A percentile compares a stretch with the other conserved stretches of the same genome.
Conservation (phyloP, 371 early-diverging fungal genomes). For the Globomyces sp. region DNA sequence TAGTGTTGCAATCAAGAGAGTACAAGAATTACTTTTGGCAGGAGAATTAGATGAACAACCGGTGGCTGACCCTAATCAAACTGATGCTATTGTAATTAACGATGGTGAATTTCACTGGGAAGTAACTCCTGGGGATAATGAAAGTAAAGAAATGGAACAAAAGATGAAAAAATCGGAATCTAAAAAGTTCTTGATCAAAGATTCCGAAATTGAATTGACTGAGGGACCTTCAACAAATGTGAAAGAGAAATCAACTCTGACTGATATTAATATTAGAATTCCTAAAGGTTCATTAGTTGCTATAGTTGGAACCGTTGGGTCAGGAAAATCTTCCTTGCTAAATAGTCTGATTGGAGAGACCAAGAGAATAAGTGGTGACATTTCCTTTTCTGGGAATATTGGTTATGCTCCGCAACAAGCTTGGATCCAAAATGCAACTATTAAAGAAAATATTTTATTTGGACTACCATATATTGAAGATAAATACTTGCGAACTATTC, state of each 20-base stretch:
- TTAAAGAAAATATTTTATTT: constrained; percentile 46
- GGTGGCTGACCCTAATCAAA: constrained; percentile 16
- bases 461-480: constrained; percentile 35
- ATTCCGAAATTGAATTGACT: not conserved
- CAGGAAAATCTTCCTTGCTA: constrained; percentile 58
- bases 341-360: constrained; percentile 60
- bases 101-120: constrained; percentile 65
- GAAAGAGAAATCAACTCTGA: constrained; percentile 28
- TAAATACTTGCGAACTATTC: constrained; percentile 38
- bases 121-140: constrained; percentile 20
- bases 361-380: constrained; percentile 37
- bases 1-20: constrained; percentile 71
- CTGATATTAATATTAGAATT: constrained; percentile 36
- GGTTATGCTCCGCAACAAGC: constrained; percentile 55
- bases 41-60: constrained; percentile 59
- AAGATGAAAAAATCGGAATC: not conserved
- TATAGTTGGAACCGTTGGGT: constrained; percentile 59
- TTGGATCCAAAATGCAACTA: constrained; percentile 52
- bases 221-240: constrained; percentile 14
- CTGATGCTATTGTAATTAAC: constrained; percentile 33
- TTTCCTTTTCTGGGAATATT: constrained; percentile 38
- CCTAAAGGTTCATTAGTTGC: constrained; percentile 51
- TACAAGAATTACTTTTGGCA: constrained; percentile 71
- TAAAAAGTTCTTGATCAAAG: not conserved
- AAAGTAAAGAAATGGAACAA: constrained; percentile 6